Base-by-base conservation (phyloP, 257 asterid genomes). In the Solanum paucissectum region DNA sequence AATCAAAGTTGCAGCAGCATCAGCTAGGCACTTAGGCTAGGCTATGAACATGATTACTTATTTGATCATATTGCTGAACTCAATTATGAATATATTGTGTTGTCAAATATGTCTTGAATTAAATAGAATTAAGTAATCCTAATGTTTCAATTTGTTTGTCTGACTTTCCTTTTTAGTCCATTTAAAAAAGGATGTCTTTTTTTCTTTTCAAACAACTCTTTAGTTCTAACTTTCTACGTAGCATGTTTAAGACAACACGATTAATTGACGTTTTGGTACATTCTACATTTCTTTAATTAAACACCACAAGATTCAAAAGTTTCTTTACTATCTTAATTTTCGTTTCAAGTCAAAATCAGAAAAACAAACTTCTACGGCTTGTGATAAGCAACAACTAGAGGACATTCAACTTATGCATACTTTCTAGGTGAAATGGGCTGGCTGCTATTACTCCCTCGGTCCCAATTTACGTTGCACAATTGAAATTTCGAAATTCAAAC, bases 271-370 rank as follows among this genome's bases (percentile, higher is more conserved):
- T 52, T 16, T 52, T 52, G 62, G 9, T 52, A 2, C 1, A 5
- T 52, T 52, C 23, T 52, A 52, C 62, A 2, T 52, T 16, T 6
- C 21, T 52, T 16, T 52, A 52, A 52, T 5, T 16, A 16, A 52
- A 52, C 0, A 52, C 62, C 62, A 52, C 0, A 52, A 16, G 23
- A 52, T 16, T 16, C 23, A 52, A 0, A 44, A 52, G 62, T 52
- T 3, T 52, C 16, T 52, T 0, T 16, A 16, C 62, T 0, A 0
- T 52, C 9, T 52, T 52, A 16, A 18, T 0, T 9, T 52, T 52
- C 23, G 0, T 52, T 0, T 52, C 60, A 52, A 52, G 60, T 52
- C 23, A 52, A 52, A 52, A 52, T 18, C 55, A 46, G 0, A 46
- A 46, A 46, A 12, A 4, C 6, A 46, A 13, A 46, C 55, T 12